Base-by-base conservation (phyloP, 176 grass and related monocot genomes). In the Areca catechu region DNA sequence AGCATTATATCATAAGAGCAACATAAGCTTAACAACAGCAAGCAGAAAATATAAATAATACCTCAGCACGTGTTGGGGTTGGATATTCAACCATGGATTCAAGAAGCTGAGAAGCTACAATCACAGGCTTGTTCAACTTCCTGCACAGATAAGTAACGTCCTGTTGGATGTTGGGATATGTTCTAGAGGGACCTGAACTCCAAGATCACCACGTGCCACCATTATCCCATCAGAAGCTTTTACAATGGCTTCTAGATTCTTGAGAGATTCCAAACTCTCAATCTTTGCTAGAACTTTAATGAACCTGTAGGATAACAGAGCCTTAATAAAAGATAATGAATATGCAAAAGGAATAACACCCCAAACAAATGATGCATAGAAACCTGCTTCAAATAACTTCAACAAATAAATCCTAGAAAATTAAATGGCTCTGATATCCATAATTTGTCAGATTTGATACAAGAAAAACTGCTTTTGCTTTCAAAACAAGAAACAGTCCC, bases 61-160 rank as follows among this genome's bases (percentile, higher is more conserved):
- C 85, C 85, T 89, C 85, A 1, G 86, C 86, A 48, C 86, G 70
- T 22, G 86, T 89, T 24, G 86, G 77, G 1, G 75, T 85, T 50
- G 86, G 86, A 22, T 85, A 85, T 79, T 84, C 78, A 61, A 89
- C 74, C 86, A 89, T 89, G 12, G 86, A 89, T 65, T 89, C 81
- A 7, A 89, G 86, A 77, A 89, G 74, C 74, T 89, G 86, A 49
- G 77, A 81, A 74, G 86, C 86, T 66, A 89, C 82, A 78, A 89
- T 79, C 49, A 89, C 81, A 54, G 74, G 86, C 57, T 82, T 85
- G 62, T 78, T 85, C 66, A 79, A 55, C 7, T 76, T 70, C 70
- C 86, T 56, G 60, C 77, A 85, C 16, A 89, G 62, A 25, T 64
- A 28, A 82, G 79, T 79, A 56, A 85, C 78, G 14, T 48, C 61